These are phyloP conservation scores for Marvania coccoides DNA, from an alignment of 139 green algal species.

Conservation along the genomic window DNA sequence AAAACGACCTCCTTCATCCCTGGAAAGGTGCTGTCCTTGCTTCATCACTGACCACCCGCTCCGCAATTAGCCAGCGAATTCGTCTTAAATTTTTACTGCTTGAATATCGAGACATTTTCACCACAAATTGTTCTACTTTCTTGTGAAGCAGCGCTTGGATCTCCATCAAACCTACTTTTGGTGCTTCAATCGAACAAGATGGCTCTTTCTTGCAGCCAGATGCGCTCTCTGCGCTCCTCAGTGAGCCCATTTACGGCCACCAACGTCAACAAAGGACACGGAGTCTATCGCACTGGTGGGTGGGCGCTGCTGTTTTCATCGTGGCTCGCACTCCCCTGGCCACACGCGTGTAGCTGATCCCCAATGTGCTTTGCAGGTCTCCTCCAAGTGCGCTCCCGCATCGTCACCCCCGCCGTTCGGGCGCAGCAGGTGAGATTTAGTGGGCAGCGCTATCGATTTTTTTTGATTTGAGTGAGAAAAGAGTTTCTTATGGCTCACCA, in stretches of 20 bases:
- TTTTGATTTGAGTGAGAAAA: neutral
- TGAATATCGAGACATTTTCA: no score
- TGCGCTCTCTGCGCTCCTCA: neutral
- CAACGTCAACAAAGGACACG: neutral
- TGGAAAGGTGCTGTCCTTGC: no score
- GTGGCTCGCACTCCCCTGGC: no score
- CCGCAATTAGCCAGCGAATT: no score
- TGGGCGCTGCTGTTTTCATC: neutral
- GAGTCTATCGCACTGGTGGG: neutral
- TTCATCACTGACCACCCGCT: no score
- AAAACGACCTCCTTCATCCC: no score
- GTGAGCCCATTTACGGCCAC: neutral
- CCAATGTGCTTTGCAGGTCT: neutral
- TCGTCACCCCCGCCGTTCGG: neutral
- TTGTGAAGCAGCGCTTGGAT: no score
- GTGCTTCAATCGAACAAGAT: no score
- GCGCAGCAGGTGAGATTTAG: conserved; percentile 6
- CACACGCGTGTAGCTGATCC: neutral
- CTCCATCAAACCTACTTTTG: no score
- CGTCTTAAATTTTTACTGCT: no score
- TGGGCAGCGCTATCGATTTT: neutral
- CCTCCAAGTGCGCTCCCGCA: neutral
- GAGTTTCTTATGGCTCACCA: neutral
- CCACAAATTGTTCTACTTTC: no score
- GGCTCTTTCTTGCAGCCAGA: neutral